These are phyloP conservation scores for Anastatica hierochuntica DNA, from an alignment of 345 rosid genomes.

Conservation along the genomic window DNA sequence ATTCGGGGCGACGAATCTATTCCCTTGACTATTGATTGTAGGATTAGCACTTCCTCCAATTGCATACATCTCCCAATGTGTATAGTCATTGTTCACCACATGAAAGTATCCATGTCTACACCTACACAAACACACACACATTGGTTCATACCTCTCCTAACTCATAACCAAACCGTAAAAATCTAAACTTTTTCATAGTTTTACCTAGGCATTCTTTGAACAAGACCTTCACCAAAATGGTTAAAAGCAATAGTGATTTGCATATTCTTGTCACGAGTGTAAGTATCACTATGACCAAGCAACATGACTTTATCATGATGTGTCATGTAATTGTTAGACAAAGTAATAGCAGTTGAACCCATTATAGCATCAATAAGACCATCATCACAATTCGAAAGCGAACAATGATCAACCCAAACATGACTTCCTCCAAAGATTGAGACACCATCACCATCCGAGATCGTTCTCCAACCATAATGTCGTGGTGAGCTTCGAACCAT, in stretches of 20 bases:
- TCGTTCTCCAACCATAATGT: constrained; percentile 71
- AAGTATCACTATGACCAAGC: constrained; percentile 65
- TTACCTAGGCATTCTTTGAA: constrained; percentile 77
- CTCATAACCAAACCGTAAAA: too few relatives aligned
- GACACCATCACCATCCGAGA: constrained; percentile 75
- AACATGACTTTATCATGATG: constrained; percentile 82
- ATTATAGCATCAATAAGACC: constrained; percentile 68
- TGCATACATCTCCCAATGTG: constrained; percentile 91
- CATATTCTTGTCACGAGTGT: constrained; percentile 64
- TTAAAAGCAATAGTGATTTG: constrained; percentile 77
- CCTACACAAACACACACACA: constrained; percentile 44
- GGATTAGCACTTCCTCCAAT: constrained; percentile 79
- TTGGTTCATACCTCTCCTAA: neutral
- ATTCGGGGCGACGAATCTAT: constrained; percentile 59
- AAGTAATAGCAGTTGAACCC: constrained; percentile 62
- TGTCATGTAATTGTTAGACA: constrained; percentile 66
- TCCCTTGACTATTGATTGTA: constrained; percentile 84
- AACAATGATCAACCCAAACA: constrained; percentile 73
- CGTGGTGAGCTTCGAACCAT: constrained; percentile 56
- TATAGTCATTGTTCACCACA: constrained; percentile 85
- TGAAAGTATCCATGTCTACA: too few relatives aligned
- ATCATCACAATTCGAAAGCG: constrained; percentile 52
- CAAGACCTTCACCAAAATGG: constrained; percentile 86
- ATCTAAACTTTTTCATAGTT: neutral
- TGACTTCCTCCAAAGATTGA: constrained; percentile 73